A percentile compares a stretch with the other conserved stretches of the same genome.
Conservation (phyloP, 176 grass and related monocot genomes). For the Triticum dicoccoides region DNA sequence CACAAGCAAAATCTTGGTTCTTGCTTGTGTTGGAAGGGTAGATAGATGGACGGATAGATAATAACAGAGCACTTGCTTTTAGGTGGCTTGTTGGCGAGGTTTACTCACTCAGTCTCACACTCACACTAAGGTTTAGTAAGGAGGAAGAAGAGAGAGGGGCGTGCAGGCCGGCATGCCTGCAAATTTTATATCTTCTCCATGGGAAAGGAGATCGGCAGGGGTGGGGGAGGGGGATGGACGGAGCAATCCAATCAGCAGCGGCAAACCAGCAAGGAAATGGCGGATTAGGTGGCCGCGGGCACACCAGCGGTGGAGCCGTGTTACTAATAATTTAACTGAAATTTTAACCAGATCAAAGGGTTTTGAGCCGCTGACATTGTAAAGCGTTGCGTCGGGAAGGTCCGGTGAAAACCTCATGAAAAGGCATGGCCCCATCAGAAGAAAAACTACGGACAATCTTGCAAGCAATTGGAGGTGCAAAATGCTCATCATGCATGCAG, state of each 20-base stretch:
- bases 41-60: conserved; percentile 17
- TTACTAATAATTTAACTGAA: neutral
- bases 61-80: conserved; percentile 16
- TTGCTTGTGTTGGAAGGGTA: conserved; percentile 43
- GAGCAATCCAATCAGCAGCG: conserved; percentile 20
- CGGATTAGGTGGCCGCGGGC: conserved; percentile 35
- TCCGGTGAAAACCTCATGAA: neutral
- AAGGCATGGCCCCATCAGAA: too few relatives aligned
- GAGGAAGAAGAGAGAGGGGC: neutral
- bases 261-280: conserved; percentile 40
- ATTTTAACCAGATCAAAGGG: neutral
- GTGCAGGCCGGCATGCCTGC: neutral
- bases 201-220: neutral
- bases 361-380: conserved; percentile 33
- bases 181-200: conserved; percentile 35
- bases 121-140: conserved; percentile 29
- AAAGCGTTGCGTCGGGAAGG: conserved; percentile 21
- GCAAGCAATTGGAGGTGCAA: neutral
- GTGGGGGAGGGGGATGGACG: neutral
- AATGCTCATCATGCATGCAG: neutral
- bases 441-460: neutral
- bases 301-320: neutral
- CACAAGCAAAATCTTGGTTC: conserved; percentile 35
- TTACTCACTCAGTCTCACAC: conserved; percentile 27
- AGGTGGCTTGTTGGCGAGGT: conserved; percentile 38